Percentiles rank a stretch among this genome's conserved stretches.
phyloP scores from a whole-genome alignment of 164 flowering plant genomes.

The Santalum album region DNA sequence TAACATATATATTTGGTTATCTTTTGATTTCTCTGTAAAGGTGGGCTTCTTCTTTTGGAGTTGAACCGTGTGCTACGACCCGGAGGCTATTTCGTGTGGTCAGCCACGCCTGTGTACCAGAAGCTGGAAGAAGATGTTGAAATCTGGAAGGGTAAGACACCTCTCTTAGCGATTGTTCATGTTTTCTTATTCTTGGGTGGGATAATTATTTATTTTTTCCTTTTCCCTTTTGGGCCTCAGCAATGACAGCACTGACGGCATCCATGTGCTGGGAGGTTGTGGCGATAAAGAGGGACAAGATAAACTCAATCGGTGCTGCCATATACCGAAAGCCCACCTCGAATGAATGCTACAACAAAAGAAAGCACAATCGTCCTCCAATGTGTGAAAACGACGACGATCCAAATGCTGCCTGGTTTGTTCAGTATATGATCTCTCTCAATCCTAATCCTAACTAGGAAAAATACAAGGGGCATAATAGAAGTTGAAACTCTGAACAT shows the following conservation, averaged over 20 bases:
- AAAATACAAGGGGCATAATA: too few relatives aligned
- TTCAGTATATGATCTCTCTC: not conserved
- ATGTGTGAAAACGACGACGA: conserved; percentile 74
- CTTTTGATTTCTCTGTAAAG: conserved; percentile 20
- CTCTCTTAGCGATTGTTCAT: too few relatives aligned
- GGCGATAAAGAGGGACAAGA: conserved; percentile 50
- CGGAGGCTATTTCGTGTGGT: conserved; percentile 94
- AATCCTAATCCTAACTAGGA: too few relatives aligned
- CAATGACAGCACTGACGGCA: conserved; percentile 53
- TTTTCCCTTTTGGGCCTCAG: conserved; percentile 20
- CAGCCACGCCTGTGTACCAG: conserved; percentile 96
- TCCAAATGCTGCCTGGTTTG: conserved; percentile 75
- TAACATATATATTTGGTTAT: too few relatives aligned
- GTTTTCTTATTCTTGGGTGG: too few relatives aligned
- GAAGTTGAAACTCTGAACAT: not conserved
- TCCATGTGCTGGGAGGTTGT: conserved; percentile 84
- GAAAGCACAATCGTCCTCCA: conserved; percentile 52
- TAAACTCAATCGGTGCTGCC: conserved; percentile 60
- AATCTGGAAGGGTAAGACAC: conserved; percentile 73
- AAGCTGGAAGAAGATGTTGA: conserved; percentile 72
- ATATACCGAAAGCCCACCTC: conserved; percentile 59
- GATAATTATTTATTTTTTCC: too few relatives aligned
- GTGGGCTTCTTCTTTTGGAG: conserved; percentile 87
- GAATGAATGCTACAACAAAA: conserved; percentile 59
- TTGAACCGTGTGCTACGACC: conserved; percentile 82